Percentiles rank a stretch among this genome's conserved stretches.
phyloP scores from a whole-genome alignment of 768 basidiomycete genomes.

The Lactarius tabidus region DNA sequence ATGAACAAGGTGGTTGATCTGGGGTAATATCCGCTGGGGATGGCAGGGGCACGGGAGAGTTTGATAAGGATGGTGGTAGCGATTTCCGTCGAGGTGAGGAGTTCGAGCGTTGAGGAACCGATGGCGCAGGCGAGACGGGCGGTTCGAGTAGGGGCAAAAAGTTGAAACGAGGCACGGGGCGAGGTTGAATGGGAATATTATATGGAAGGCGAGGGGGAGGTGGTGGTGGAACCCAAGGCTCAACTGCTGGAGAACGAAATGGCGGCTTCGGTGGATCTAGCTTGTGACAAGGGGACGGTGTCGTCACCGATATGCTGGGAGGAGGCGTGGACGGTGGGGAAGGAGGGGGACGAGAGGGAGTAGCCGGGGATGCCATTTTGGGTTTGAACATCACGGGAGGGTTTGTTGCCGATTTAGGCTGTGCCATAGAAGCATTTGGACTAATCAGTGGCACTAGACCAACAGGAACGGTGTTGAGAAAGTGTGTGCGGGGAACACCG shows the following conservation, averaged over 20 bases:
- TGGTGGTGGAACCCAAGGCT: constrained; percentile 19
- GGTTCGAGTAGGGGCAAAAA: constrained; percentile 24
- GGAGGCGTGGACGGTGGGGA: constrained; percentile 22
- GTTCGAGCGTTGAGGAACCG: neutral
- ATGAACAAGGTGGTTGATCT: neutral
- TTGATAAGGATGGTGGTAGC: neutral
- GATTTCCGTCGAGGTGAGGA: neutral
- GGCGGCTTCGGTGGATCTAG: neutral
- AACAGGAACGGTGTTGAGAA: constrained; percentile 21
- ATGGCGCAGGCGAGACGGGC: neutral
- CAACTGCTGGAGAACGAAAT: neutral
- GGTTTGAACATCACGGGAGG: neutral
- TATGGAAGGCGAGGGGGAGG: constrained; percentile 22
- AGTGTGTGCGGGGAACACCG: constrained; percentile 22
- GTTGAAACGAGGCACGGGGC: constrained; percentile 20
- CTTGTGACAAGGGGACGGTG: neutral
- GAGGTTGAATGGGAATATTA: constrained; percentile 17
- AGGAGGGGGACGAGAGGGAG: constrained; percentile 8
- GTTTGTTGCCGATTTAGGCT: neutral
- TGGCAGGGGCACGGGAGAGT: neutral
- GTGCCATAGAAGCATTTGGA: neutral
- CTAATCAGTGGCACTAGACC: constrained; percentile 24
- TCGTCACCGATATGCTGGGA: neutral
- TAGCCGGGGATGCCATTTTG: constrained; percentile 7
- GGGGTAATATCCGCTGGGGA: neutral